These are phyloP conservation scores for Calonectria fujianensis DNA, from an alignment of 2,329 filamentous ascomycete genomes.

Conservation along the genomic window DNA sequence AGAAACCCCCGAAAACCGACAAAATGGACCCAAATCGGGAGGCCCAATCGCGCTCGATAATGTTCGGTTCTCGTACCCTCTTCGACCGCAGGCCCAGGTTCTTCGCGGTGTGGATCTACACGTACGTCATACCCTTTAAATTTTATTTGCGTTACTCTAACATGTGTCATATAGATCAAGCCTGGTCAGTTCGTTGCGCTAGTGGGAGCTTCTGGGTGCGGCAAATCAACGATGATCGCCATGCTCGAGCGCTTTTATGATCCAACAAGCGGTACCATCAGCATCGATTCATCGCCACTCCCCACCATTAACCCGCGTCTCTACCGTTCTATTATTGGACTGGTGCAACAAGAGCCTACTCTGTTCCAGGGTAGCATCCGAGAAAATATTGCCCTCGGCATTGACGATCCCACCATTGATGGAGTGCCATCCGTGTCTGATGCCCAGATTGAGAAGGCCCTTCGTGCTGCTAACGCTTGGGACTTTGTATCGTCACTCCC, in stretches of 20 bases:
- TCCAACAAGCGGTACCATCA: conserved; percentile 66
- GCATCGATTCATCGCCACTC: conserved; percentile 66
- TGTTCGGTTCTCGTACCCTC: conserved; percentile 79
- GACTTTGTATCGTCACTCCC: conserved; percentile 64
- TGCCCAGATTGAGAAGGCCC: conserved; percentile 65
- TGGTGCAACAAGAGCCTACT: conserved; percentile 76
- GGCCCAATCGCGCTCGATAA: conserved; percentile 68
- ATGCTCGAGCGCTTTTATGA: conserved; percentile 69
- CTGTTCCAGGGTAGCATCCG: conserved; percentile 89
- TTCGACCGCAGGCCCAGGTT: conserved; percentile 63
- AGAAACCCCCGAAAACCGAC: conserved; percentile 64
- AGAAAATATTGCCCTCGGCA: conserved; percentile 80
- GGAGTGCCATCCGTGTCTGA: conserved; percentile 44
- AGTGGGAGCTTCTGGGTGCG: conserved; percentile 72
- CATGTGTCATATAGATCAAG: conserved; percentile 56
- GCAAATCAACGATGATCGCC: conserved; percentile 77
- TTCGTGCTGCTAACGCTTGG: conserved; percentile 69
- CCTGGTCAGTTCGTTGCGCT: conserved; percentile 72
- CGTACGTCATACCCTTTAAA: conserved; percentile 23
- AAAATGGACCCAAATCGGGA: conserved; percentile 60
- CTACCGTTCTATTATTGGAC: conserved; percentile 71
- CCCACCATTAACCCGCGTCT: conserved; percentile 66
- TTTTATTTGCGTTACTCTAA: neutral
- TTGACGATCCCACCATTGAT: conserved; percentile 46
- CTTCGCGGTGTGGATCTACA: conserved; percentile 63